Evolutionary conservation across 2,329 filamentous ascomycete genomes (phyloP).

Genomic region (Trichoderma cornu-damae): DNA sequence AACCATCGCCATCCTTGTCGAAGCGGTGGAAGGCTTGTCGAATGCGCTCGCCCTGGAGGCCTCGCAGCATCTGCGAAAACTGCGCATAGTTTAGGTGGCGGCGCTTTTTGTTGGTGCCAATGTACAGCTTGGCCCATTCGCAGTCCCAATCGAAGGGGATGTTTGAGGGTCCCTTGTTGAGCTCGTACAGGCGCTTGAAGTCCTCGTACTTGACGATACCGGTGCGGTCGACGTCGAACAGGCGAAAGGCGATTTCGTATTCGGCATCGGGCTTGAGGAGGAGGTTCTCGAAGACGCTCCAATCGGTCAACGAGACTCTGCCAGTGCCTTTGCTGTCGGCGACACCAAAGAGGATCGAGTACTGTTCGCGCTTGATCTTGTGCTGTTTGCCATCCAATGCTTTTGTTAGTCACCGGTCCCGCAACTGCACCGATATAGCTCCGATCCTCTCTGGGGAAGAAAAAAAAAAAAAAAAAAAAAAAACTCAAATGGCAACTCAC

Average conservation of each 20-base stretch:
- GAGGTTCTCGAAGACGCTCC: constrained; percentile 90
- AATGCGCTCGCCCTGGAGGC: constrained; percentile 91
- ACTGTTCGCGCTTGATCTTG: constrained; percentile 96
- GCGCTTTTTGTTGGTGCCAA: constrained; percentile 78
- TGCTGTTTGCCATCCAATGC: constrained; percentile 52
- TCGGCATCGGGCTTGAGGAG: constrained; percentile 92
- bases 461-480: neutral
- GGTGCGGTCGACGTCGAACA: constrained; percentile 82
- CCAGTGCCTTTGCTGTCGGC: constrained; percentile 75
- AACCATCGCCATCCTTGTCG: constrained; percentile 87
- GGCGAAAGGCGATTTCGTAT: constrained; percentile 96
- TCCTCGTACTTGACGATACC: constrained; percentile 86
- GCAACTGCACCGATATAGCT: constrained; percentile 11
- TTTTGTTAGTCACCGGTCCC: constrained; percentile 11
- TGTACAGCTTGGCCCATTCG: constrained; percentile 93
- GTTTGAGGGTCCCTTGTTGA: constrained; percentile 77
- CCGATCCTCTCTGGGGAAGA: neutral
- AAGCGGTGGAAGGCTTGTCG: constrained; percentile 90
- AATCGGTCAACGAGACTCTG: constrained; percentile 74
- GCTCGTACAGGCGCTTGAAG: constrained; percentile 78
- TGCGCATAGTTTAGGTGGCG: constrained; percentile 93
- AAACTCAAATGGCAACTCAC: constrained; percentile 52
- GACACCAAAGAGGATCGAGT: constrained; percentile 85
- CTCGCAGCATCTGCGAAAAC: constrained; percentile 96
- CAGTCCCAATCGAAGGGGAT: constrained; percentile 97